Evolutionary conservation across 1,284 basidiomycete species (phyloP), one percentile per base, ranked within the genome.

Genomic region (Apiotrichum gracile): DNA sequence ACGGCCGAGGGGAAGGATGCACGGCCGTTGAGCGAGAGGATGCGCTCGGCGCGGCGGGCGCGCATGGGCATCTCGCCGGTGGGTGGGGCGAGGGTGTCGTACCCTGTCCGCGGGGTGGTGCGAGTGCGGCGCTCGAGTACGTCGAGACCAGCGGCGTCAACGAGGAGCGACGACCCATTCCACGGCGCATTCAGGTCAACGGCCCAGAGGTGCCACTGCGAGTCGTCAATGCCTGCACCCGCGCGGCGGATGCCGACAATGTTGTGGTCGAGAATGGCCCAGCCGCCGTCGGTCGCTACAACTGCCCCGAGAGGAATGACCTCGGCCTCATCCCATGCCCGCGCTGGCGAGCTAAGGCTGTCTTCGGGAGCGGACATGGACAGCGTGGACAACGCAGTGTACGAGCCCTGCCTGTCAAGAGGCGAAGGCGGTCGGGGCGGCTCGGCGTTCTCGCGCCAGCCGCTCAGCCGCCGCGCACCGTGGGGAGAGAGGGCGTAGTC

Each of bases 401-500:
- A 51, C n/a, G 51, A 55, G 1, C 46, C 46, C 10, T 37, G 39
- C 14, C 42, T 27, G 42, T 49, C 57, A 22, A 49, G 43, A 17
- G 56, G 56, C 25, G 56, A 58, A 1, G 52, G 50, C 12, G 52
- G 37, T 9, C 56, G 46, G 34, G 55, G 29, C 41, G 41, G 25
- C 25, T 53, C 50, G 4, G 16, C 14, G 29, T 29, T 19, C n/a
- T 57, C 47, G 19, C 57, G 51, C 40, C 42, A 55, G 16, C 65
- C 62, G 14, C 63, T 66, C 13, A 67, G 54, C 26, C 66, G 57
- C 3, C 68, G 59, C 10, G 62, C 58, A 4, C 68, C 67, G 27
- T 70, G 70, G 1, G 63, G 65, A 0, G 68, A 70, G 4, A 73
- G 47, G 0, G 70, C 69, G 54, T 70, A 72, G 25, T 72, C 70